Evolutionary conservation across 208 protist genomes (phyloP), one percentile per base, ranked within the genome.

Genomic region (Crithidia brevicula): DNA sequence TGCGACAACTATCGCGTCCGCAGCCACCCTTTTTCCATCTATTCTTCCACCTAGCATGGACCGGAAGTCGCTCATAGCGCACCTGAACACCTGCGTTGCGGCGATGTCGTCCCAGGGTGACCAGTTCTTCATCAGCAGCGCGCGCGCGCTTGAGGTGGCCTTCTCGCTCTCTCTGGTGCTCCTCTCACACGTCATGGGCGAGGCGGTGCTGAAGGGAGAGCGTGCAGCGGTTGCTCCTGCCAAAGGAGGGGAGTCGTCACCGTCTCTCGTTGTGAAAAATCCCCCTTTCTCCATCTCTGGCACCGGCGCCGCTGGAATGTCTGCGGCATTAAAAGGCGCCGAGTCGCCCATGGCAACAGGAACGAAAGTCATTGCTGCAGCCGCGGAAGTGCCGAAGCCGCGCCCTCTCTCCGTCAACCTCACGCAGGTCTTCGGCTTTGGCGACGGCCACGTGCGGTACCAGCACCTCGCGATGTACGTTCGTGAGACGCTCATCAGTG

Each of bases 111-210:
- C 69, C 30, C 52, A 31, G 50, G 65, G 52, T 25, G 46, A 59
- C 25, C 56, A 63, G 27, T 53, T 69, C 30, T 76, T 76, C 31
- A 20, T 65, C 13, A 50, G 54, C 56, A 51, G 49, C 18, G 46
- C 36, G 20, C 62, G 61, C n/a, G 61, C 70, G 16, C 61, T 76
- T 8, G 70, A 76, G 46, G 47, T 65, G 62, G 62, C 70, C 28
- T 65, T 76, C 57, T 76, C 62, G 22, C 43, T 76, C 16, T 36
- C 61, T 13, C 33, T 76, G 46, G 56, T 70, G n/a, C 34, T 76
- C 16, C 70, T 76, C 28, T 76, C 62, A n/a, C 62, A 76, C 51
- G 63, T 76, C 20, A 51, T 70, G 54, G 56, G 63, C 51, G 70
- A 76, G 47, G 62, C 56, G 31, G 18, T 64, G 47, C 61, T 50